A percentile compares a stretch with the other conserved stretches of the same genome.
Conservation (phyloP, 768 basidiomycete genomes). For the Naematelia aurantialba region DNA sequence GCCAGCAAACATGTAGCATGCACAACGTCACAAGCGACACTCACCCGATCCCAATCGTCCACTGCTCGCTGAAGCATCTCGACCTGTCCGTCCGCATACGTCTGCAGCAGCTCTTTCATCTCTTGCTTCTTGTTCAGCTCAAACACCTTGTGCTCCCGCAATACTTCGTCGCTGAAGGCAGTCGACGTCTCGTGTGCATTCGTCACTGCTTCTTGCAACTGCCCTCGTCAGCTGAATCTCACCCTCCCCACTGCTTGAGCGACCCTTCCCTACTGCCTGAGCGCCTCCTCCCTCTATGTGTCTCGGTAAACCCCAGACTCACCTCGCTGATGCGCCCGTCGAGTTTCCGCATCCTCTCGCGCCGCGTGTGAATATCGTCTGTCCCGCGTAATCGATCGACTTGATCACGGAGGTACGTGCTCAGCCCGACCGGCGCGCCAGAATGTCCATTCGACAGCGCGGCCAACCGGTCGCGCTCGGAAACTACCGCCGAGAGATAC, state of each 20-base stretch:
- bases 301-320: constrained; percentile 21
- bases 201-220: constrained; percentile 95
- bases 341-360: constrained; percentile 88
- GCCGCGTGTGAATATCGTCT: constrained; percentile 86
- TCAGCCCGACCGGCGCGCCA: constrained; percentile 67
- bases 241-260: not conserved
- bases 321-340: constrained; percentile 96
- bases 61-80: constrained; percentile 92
- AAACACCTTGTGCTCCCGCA: constrained; percentile 85
- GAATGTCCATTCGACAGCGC: constrained; percentile 86
- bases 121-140: constrained; percentile 86
- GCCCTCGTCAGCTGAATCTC: constrained; percentile 5
- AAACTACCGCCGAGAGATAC: constrained; percentile 86
- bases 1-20: not conserved
- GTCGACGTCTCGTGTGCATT: constrained; percentile 93
- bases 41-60: constrained; percentile 84
- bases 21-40: no score
- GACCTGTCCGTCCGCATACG: constrained; percentile 89
- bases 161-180: constrained; percentile 91
- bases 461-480: constrained; percentile 86
- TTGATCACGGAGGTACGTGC: constrained; percentile 84
- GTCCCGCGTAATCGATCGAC: constrained; percentile 87
- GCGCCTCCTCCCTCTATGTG: no score
- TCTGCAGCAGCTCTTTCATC: constrained; percentile 91
- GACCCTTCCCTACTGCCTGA: not conserved